phyloP scores from a whole-genome alignment of 106 monocot genomes.

The Narthecium ossifragum region DNA sequence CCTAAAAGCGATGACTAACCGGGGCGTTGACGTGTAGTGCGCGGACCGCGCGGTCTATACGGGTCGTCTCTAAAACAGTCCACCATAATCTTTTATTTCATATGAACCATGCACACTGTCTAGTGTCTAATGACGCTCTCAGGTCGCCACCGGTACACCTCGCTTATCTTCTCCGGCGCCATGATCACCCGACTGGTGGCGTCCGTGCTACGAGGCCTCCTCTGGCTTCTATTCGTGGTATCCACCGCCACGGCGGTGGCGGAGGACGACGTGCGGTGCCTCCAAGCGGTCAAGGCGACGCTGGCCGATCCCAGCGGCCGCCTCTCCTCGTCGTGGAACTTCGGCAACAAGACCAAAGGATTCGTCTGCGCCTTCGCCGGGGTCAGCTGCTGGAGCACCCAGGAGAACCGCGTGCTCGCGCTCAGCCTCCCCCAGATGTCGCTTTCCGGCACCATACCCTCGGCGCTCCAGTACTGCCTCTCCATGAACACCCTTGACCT shows the following conservation, averaged over 20 bases:
- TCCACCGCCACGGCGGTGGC: background rate
- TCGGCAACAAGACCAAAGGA: constrained; percentile 27
- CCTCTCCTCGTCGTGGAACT: constrained; percentile 17
- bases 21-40: too few relatives aligned
- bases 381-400: constrained; percentile 51
- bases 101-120: too few relatives aligned
- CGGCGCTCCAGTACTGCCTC: constrained; percentile 52
- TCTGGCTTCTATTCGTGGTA: background rate
- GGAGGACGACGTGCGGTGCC: constrained; percentile 41
- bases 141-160: too few relatives aligned
- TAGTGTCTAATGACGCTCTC: too few relatives aligned
- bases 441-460: constrained; percentile 43
- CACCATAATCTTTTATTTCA: too few relatives aligned
- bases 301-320: constrained; percentile 6
- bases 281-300: constrained; percentile 18
- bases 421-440: constrained; percentile 36
- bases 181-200: too few relatives aligned
- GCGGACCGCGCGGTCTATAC: too few relatives aligned
- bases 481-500: constrained; percentile 35
- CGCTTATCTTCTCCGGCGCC: too few relatives aligned
- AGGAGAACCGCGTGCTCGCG: constrained; percentile 50
- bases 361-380: constrained; percentile 38
- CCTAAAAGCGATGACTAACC: too few relatives aligned
- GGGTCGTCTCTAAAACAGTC: too few relatives aligned
- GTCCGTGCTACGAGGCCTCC: too few relatives aligned